Percentiles rank a stretch among this genome's conserved stretches.
Evolutionary conservation across 129 eudicot species (phyloP).

Genomic region (Mikania micrantha): DNA sequence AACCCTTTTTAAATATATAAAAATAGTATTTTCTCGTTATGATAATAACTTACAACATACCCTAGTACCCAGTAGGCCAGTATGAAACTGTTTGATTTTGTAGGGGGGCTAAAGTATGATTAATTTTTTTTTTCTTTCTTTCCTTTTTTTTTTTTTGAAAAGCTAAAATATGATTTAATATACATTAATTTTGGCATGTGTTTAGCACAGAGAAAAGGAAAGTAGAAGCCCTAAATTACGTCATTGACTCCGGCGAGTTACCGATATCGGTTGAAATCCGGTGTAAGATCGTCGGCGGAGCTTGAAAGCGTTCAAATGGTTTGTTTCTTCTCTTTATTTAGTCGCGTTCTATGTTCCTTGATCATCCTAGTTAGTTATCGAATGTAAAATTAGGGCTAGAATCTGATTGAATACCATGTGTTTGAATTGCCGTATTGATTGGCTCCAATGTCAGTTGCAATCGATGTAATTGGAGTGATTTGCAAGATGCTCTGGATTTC

Average conservation of each 20-base stretch:
- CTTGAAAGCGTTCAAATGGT: conserved; percentile 17
- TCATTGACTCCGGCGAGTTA: conserved; percentile 20
- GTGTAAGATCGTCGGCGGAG: conserved; percentile 6
- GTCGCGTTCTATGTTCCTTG: not conserved
- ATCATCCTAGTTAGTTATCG: not conserved
- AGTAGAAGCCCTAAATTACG: conserved; percentile 13
- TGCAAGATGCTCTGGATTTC: not conserved
- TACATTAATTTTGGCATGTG: too few relatives aligned
- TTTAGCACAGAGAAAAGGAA: not conserved
- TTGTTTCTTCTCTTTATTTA: not conserved
- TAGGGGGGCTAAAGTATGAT: too few relatives aligned
- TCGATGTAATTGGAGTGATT: not conserved
- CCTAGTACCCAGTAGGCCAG: too few relatives aligned
- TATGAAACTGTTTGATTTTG: too few relatives aligned
- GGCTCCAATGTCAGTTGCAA: not conserved
- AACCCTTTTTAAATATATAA: too few relatives aligned
- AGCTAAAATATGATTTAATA: too few relatives aligned
- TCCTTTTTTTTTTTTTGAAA: too few relatives aligned
- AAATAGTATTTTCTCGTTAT: too few relatives aligned
- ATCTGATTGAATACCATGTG: not conserved
- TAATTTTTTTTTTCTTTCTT: too few relatives aligned
- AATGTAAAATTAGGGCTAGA: conserved; percentile 17
- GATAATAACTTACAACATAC: too few relatives aligned
- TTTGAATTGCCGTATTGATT: not conserved
- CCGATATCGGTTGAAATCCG: not conserved